Percentiles rank a stretch among this genome's conserved stretches.
These are phyloP conservation scores for Neoscytalidium dimidiatum DNA, from an alignment of 2,329 filamentous ascomycete species.

Conservation along the genomic window DNA sequence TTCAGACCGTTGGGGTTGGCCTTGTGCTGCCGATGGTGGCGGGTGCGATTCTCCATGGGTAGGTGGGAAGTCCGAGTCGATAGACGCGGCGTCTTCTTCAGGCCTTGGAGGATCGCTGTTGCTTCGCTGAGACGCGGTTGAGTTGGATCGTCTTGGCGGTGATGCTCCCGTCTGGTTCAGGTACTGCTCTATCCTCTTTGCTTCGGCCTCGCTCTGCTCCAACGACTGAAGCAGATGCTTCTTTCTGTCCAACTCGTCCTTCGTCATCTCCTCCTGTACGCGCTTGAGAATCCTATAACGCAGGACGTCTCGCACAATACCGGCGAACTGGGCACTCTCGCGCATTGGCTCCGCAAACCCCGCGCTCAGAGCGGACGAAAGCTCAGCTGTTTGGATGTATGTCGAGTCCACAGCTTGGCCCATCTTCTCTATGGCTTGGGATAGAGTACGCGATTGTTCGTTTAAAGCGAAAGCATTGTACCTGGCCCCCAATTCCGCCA, in stretches of 20 bases:
- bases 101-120: constrained; percentile 46
- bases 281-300: constrained; percentile 90
- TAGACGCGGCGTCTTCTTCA: constrained; percentile 79
- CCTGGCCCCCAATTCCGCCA: constrained; percentile 90
- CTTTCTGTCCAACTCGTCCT: constrained; percentile 90
- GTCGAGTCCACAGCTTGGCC: constrained; percentile 95
- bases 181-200: constrained; percentile 90
- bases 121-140: constrained; percentile 52
- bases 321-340: constrained; percentile 95
- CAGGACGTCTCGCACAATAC: constrained; percentile 85
- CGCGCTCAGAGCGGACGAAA: constrained; percentile 83
- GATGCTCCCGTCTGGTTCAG: constrained; percentile 67
- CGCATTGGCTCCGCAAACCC: constrained; percentile 97
- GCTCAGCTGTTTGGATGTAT: constrained; percentile 91
- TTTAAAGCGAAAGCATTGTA: constrained; percentile 97
- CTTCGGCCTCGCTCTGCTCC: constrained; percentile 92
- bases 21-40: constrained; percentile 71
- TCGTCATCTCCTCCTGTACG: constrained; percentile 96
- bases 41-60: constrained; percentile 74
- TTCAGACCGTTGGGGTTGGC: constrained; percentile 50
- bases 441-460: constrained; percentile 84
- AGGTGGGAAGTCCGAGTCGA: constrained; percentile 94
- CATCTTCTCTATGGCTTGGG: constrained; percentile 88
- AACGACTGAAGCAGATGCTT: constrained; percentile 77
- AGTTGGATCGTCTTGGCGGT: constrained; percentile 68